phyloP scores from a whole-genome alignment of 495 filamentous ascomycete species.

The Pyronema omphalodes region DNA sequence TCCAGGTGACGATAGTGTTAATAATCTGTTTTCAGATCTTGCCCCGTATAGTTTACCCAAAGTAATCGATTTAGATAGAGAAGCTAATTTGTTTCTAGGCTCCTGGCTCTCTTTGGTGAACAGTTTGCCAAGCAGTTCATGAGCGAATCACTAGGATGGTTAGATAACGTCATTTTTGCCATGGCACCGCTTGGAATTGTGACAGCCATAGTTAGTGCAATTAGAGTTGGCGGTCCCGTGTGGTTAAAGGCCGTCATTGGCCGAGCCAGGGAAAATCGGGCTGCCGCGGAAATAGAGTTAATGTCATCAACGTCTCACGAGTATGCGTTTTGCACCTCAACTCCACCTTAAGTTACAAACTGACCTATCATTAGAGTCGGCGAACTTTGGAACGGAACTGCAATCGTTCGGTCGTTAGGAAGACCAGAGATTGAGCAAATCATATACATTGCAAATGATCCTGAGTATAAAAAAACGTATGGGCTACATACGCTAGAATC shows the following conservation, averaged over 20 bases:
- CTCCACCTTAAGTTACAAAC: neutral
- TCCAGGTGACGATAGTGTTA: neutral
- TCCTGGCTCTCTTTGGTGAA: constrained; percentile 33
- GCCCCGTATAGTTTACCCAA: neutral
- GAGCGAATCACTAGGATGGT: constrained; percentile 30
- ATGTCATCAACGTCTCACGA: constrained; percentile 26
- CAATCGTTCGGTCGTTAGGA: constrained; percentile 13
- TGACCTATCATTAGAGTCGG: constrained; percentile 7
- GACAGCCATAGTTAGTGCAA: constrained; percentile 27
- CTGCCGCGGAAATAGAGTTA: constrained; percentile 20
- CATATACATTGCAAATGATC: constrained; percentile 3
- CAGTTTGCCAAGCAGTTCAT: constrained; percentile 39
- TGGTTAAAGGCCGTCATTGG: constrained; percentile 18
- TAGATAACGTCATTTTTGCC: constrained; percentile 37
- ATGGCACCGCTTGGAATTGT: constrained; percentile 36
- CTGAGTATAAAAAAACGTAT: neutral
- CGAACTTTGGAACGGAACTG: constrained; percentile 23
- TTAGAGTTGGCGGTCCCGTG: constrained; percentile 27
- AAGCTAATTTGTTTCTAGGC: constrained; percentile 3
- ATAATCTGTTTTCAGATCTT: constrained; percentile 6
- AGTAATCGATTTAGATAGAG: too few relatives aligned
- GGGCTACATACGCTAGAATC: neutral
- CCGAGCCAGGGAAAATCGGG: constrained; percentile 16
- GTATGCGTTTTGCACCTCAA: neutral
- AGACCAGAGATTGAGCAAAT: constrained; percentile 7